phyloP scores from a whole-genome alignment of 441 rosid species.

The Erodium trifolium region DNA sequence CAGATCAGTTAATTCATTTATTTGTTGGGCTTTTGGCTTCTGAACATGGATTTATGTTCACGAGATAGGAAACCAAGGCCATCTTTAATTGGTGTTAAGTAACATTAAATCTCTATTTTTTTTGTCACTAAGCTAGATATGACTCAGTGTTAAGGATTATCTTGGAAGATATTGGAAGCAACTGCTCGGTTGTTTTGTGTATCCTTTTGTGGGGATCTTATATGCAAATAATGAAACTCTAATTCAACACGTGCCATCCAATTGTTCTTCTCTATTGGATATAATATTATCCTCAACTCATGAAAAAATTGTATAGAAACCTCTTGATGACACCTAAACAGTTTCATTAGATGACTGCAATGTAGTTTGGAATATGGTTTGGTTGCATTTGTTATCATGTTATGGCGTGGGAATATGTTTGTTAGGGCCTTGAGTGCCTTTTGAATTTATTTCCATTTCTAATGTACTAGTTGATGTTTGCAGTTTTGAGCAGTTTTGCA shows the following conservation, averaged over 20 bases:
- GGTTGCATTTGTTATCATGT: neutral
- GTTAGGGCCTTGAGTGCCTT: conserved; percentile 5
- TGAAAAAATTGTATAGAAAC: conserved; percentile 1
- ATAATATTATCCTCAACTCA: neutral
- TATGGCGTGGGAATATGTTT: neutral
- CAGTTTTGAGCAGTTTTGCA: conserved; percentile 84
- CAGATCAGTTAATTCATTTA: neutral
- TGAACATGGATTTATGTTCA: neutral
- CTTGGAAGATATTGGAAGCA: neutral
- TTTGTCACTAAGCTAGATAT: too few relatives aligned
- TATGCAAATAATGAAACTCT: neutral
- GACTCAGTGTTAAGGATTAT: too few relatives aligned
- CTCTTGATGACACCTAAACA: neutral
- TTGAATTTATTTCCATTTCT: conserved; percentile 10
- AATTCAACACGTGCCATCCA: neutral
- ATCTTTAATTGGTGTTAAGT: too few relatives aligned
- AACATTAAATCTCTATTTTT: too few relatives aligned
- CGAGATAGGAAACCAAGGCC: too few relatives aligned
- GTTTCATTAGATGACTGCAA: neutral
- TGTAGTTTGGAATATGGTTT: conserved; percentile 5
- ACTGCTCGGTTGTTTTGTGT: neutral
- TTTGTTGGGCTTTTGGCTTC: too few relatives aligned
- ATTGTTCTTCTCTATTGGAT: neutral
- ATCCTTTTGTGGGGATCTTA: neutral
- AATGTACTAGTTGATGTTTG: conserved; percentile 18